Conservation (phyloP, 495 filamentous ascomycete genomes). For the Aspergillus asperescens region DNA sequence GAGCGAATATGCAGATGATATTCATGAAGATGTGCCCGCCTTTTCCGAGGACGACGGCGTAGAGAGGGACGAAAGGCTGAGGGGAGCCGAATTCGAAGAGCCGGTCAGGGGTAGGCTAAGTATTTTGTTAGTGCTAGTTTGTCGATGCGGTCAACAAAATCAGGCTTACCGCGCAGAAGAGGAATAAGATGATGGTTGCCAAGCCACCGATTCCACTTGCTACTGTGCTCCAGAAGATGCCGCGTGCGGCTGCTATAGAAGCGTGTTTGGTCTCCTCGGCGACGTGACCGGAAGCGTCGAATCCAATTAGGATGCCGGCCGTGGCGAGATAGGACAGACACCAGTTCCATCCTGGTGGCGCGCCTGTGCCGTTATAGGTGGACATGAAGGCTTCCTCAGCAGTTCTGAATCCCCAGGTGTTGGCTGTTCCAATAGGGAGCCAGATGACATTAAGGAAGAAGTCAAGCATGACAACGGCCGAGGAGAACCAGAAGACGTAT, state of each 20-base stretch:
- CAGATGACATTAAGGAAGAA: conserved; percentile 54
- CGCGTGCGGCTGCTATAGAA: conserved; percentile 47
- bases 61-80: conserved; percentile 51
- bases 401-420: conserved; percentile 52
- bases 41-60: conserved; percentile 46
- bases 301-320: conserved; percentile 54
- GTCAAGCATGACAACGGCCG: conserved; percentile 47
- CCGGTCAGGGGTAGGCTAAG: conserved; percentile 34
- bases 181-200: conserved; percentile 49
- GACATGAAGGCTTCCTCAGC: conserved; percentile 52
- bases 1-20: conserved; percentile 45
- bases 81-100: conserved; percentile 45
- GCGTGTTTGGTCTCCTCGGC: conserved; percentile 56
- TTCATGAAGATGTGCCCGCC: conserved; percentile 54
- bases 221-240: conserved; percentile 53
- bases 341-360: conserved; percentile 54
- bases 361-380: conserved; percentile 53
- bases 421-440: conserved; percentile 48
- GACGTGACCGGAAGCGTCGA: conserved; percentile 52
- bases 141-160: not conserved
- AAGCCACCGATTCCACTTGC: conserved; percentile 47
- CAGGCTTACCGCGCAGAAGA: conserved; percentile 48
- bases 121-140: not conserved
- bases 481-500: conserved; percentile 46
- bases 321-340: conserved; percentile 54